Percentiles rank a stretch among this genome's conserved stretches.
Evolutionary conservation across 2,329 filamentous ascomycete genomes (phyloP).

Genomic region (Pestalotiopsis sp.): DNA sequence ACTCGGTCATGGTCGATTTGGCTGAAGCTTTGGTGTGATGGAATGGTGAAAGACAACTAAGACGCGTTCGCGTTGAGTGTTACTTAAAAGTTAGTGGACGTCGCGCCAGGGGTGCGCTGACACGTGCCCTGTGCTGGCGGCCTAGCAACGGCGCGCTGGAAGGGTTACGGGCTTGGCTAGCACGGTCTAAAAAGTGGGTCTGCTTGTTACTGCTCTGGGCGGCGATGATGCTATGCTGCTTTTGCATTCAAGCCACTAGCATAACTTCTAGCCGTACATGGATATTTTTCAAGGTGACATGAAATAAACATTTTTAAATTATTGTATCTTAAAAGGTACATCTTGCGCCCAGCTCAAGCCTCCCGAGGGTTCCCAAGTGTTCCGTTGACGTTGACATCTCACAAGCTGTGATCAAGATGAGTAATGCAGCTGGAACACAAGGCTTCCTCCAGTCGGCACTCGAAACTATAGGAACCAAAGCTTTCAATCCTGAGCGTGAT

Average conservation of each 20-base stretch:
- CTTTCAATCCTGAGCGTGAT: conserved; percentile 48
- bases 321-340: not conserved
- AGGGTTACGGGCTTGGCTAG: not conserved
- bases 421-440: conserved; percentile 21
- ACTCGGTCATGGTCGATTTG: conserved; percentile 1
- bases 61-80: not conserved
- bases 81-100: not conserved
- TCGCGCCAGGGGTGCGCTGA: not conserved
- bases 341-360: not conserved
- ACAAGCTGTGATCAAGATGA: conserved; percentile 17
- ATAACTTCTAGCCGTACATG: no score
- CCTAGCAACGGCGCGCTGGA: not conserved
- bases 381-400: not conserved
- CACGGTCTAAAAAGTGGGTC: not conserved
- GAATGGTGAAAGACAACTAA: not conserved
- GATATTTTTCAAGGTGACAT: not conserved
- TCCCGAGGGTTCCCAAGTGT: not conserved
- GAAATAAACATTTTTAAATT: not conserved
- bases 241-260: not conserved
- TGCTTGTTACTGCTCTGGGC: not conserved
- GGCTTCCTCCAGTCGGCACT: conserved; percentile 36
- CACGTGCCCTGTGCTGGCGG: conserved; percentile 1
- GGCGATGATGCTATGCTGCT: not conserved
- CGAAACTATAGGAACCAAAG: conserved; percentile 45
- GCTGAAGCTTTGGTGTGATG: not conserved